Conservation (phyloP, 1,139 yeast genomes). For the Lodderomyces beijingensis region DNA sequence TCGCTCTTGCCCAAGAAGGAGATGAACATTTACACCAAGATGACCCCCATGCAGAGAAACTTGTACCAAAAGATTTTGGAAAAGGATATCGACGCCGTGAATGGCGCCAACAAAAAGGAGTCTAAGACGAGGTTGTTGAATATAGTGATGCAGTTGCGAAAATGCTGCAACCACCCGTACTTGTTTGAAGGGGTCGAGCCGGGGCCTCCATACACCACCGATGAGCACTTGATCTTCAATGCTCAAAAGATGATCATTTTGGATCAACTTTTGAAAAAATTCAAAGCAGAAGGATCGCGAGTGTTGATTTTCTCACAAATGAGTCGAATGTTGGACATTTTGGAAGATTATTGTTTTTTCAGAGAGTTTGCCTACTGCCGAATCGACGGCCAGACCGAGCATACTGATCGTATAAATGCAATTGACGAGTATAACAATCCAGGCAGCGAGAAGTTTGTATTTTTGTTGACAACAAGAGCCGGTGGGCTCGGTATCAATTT, state of each 20-base stretch:
- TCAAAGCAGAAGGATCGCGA: slow-evolving; percentile 65
- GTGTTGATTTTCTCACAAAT: slow-evolving; percentile 77
- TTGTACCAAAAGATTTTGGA: slow-evolving; percentile 76
- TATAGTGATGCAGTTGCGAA: slow-evolving; percentile 79
- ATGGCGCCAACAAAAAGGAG: slow-evolving; percentile 72
- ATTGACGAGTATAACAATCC: slow-evolving; percentile 77
- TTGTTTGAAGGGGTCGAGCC: slow-evolving; percentile 85
- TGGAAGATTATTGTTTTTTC: slow-evolving; percentile 73
- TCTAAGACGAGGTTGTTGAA: slow-evolving; percentile 70
- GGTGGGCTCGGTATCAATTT: slow-evolving; percentile 85
- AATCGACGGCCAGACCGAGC: slow-evolving; percentile 80
- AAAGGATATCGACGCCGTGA: slow-evolving; percentile 79
- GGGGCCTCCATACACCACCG: slow-evolving; percentile 82
- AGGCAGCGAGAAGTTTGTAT: slow-evolving; percentile 63
- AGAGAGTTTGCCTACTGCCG: slow-evolving; percentile 68
- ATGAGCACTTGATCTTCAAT: slow-evolving; percentile 71
- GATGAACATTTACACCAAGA: slow-evolving; percentile 64
- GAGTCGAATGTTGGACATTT: slow-evolving; percentile 75
- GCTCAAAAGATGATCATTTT: slow-evolving; percentile 70
- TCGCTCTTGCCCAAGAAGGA: slow-evolving; percentile 73
- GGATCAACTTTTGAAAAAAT: slow-evolving; percentile 61
- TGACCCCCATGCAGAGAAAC: slow-evolving; percentile 71
- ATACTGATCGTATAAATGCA: slow-evolving; percentile 67
- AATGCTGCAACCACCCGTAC: slow-evolving; percentile 82
- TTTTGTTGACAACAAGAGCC: slow-evolving; percentile 73